A percentile compares a stretch with the other conserved stretches of the same genome.
Evolutionary conservation across 257 asterid species (phyloP).

Genomic region (Nyctanthes arbortristis): DNA sequence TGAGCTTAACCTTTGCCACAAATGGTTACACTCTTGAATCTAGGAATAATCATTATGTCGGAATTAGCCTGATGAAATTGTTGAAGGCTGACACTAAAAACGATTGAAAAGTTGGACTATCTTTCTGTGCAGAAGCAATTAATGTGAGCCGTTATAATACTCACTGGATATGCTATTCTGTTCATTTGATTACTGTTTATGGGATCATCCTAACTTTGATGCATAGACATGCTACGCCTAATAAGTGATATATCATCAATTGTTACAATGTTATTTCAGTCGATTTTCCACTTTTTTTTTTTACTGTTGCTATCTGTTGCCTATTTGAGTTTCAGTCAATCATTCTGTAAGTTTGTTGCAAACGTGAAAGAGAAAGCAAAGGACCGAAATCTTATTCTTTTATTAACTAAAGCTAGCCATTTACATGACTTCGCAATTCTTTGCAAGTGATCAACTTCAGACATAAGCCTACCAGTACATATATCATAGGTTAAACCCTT

Average conservation of each 20-base stretch:
- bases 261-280: background rate
- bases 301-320: background rate
- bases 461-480: constrained; percentile 21
- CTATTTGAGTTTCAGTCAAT: background rate
- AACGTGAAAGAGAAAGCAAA: background rate
- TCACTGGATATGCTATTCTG: too few species aligned
- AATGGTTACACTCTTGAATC: background rate
- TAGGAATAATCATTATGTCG: background rate
- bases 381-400: constrained; percentile 25
- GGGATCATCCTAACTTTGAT: background rate
- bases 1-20: background rate
- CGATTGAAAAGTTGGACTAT: background rate
- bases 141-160: background rate
- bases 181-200: background rate
- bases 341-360: background rate
- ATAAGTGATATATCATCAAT: too few species aligned
- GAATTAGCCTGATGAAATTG: background rate
- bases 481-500: constrained; percentile 19
- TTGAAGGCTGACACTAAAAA: background rate
- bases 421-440: constrained; percentile 6
- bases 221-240: background rate
- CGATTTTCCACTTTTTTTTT: background rate
- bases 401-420: background rate
- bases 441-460: constrained; percentile 13
- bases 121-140: background rate